A percentile compares a stretch with the other conserved stretches of the same genome.
phyloP scores from a whole-genome alignment of 306 rosid species.

The Fagus sylvatica region DNA sequence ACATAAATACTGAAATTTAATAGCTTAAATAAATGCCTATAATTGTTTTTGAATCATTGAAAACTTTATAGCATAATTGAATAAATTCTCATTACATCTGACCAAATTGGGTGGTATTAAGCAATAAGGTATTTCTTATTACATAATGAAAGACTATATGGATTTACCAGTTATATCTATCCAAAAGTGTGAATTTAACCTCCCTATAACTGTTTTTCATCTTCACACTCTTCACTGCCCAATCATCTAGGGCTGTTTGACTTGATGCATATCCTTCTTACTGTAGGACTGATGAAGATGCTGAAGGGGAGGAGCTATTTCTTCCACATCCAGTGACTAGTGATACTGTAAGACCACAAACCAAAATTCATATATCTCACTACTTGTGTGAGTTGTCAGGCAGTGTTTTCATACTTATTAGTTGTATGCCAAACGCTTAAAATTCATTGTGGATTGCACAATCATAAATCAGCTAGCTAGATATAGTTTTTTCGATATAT shows the following conservation, averaged over 20 bases:
- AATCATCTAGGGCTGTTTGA: slow-evolving; percentile 3
- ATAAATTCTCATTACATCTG: neutral
- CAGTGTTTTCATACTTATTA: neutral
- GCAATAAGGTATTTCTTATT: neutral
- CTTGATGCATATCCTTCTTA: slow-evolving; percentile 11
- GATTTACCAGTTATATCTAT: neutral
- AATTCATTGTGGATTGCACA: neutral
- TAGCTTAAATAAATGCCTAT: neutral
- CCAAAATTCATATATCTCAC: slow-evolving; percentile 14
- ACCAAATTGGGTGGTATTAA: neutral
- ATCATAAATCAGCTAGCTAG: neutral
- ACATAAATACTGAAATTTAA: neutral
- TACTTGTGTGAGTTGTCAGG: neutral
- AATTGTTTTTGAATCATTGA: neutral
- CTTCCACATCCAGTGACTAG: slow-evolving; percentile 30
- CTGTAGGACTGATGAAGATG: slow-evolving; percentile 76
- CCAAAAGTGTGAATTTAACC: neutral
- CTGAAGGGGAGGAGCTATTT: slow-evolving; percentile 71
- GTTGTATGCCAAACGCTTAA: no score
- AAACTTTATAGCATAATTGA: neutral
- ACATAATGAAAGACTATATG: neutral
- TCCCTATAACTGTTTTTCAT: neutral
- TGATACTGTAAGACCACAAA: slow-evolving; percentile 48
- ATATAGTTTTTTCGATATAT: neutral
- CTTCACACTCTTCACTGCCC: neutral